A percentile compares a stretch with the other conserved stretches of the same genome.
phyloP scores from a whole-genome alignment of 176 grass and related monocot species.

The Melocanna baccifera region DNA sequence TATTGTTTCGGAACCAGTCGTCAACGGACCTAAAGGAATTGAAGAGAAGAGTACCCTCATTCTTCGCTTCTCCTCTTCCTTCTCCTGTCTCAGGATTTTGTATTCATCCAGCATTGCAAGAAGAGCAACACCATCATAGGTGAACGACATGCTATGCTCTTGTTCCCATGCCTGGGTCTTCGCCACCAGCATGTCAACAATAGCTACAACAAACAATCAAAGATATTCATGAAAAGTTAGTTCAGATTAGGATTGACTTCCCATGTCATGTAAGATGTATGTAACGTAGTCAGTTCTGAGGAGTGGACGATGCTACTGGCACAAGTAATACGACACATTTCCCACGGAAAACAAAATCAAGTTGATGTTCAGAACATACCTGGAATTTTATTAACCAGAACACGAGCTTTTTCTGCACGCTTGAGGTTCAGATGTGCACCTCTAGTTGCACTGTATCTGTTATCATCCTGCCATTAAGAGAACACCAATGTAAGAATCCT shows the following conservation, averaged over 20 bases:
- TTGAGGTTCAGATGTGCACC: slow-evolving; percentile 98
- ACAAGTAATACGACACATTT: background rate
- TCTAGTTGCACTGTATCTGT: slow-evolving; percentile 88
- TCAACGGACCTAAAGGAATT: no score
- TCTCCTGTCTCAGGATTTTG: slow-evolving; percentile 63
- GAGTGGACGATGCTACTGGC: background rate
- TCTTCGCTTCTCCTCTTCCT: slow-evolving; percentile 81
- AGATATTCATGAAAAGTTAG: slow-evolving; percentile 1
- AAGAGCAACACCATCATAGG: slow-evolving; percentile 73
- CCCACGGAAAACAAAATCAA: background rate
- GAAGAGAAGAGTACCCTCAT: slow-evolving; percentile 50
- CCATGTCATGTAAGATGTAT: background rate
- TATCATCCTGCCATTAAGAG: slow-evolving; percentile 67
- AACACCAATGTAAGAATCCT: background rate
- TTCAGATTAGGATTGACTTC: background rate
- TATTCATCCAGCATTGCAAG: slow-evolving; percentile 94
- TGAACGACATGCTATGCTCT: slow-evolving; percentile 50
- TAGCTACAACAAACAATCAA: slow-evolving; percentile 35
- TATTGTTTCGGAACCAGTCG: background rate
- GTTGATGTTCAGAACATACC: slow-evolving; percentile 41
- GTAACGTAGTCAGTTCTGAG: background rate
- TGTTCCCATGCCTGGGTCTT: slow-evolving; percentile 80
- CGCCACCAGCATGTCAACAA: slow-evolving; percentile 70
- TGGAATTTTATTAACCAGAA: slow-evolving; percentile 90
- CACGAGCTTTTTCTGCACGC: slow-evolving; percentile 87